These are phyloP conservation scores for Penicillium thymicola DNA, from an alignment of 2,329 filamentous ascomycete species.

Conservation along the genomic window DNA sequence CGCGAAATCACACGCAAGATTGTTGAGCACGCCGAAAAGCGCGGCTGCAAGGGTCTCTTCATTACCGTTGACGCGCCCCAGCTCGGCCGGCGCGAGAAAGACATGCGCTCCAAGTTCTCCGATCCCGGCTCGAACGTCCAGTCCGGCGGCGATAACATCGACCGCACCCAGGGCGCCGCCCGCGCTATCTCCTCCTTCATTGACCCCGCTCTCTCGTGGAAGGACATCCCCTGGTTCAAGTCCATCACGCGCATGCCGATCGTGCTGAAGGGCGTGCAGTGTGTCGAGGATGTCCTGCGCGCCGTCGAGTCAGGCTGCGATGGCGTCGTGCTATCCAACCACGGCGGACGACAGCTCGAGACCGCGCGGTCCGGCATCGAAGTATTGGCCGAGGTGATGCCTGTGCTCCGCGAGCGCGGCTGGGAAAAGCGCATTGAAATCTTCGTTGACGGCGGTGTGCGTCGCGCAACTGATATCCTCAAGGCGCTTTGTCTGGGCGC, in stretches of 20 bases:
- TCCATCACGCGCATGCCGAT: conserved; percentile 92
- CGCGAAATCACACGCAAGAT: conserved; percentile 85
- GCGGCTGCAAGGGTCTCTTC: conserved; percentile 93
- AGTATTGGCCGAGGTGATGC: conserved; percentile 89
- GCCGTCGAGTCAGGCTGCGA: conserved; percentile 80
- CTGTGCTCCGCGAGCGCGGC: conserved; percentile 70
- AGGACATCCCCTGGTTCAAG: conserved; percentile 89
- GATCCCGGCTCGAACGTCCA: conserved; percentile 84
- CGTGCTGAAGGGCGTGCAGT: conserved; percentile 92
- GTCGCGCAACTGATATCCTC: conserved; percentile 87
- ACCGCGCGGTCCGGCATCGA: conserved; percentile 87
- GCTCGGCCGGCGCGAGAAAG: conserved; percentile 90
- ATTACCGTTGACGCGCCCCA: conserved; percentile 98
- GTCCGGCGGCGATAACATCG: conserved; percentile 63
- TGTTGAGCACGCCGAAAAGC: conserved; percentile 82
- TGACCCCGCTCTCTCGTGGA: conserved; percentile 90
- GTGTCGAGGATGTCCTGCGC: conserved; percentile 87
- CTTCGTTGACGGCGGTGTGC: conserved; percentile 85
- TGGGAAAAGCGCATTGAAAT: conserved; percentile 77
- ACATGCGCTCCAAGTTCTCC: conserved; percentile 91
- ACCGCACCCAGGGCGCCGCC: conserved; percentile 87
- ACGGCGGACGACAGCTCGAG: conserved; percentile 91
- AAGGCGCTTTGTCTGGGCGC: conserved; percentile 93
- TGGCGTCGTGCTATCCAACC: conserved; percentile 91
- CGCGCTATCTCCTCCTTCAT: conserved; percentile 96